Evolutionary conservation across 2,329 filamentous ascomycete genomes (phyloP).

Genomic region (Fusarium sp.): DNA sequence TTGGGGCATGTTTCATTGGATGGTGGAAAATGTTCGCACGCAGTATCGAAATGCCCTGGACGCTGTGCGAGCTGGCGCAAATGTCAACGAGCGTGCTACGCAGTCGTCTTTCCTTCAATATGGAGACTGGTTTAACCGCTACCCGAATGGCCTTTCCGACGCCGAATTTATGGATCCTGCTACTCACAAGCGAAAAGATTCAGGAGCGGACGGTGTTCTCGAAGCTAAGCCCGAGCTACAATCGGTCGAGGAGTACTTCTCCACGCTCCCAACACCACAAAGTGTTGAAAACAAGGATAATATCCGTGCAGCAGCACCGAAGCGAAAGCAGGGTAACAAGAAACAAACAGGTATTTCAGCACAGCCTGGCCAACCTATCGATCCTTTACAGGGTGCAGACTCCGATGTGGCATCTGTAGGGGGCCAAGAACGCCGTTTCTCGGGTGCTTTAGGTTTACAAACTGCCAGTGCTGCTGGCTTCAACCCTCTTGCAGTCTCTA

Average conservation of each 20-base stretch:
- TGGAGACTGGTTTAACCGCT: constrained; percentile 96
- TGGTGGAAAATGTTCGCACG: constrained; percentile 91
- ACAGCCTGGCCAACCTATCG: constrained; percentile 37
- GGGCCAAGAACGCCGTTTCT: constrained; percentile 53
- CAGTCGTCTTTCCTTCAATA: constrained; percentile 86
- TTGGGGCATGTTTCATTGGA: constrained; percentile 99
- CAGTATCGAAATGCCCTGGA: constrained; percentile 89
- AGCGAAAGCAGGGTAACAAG: constrained; percentile 55
- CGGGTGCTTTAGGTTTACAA: constrained; percentile 55
- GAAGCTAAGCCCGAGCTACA: constrained; percentile 91
- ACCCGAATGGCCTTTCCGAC: constrained; percentile 89
- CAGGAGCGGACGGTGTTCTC: constrained; percentile 86
- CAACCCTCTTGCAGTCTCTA: constrained; percentile 56
- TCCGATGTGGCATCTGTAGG: constrained; percentile 23
- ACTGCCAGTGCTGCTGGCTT: constrained; percentile 54
- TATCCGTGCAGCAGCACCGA: constrained; percentile 41
- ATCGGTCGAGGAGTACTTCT: constrained; percentile 94
- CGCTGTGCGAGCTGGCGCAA: constrained; percentile 75
- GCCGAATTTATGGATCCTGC: constrained; percentile 84
- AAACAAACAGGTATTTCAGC: constrained; percentile 37
- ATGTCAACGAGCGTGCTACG: constrained; percentile 58
- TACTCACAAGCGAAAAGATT: constrained; percentile 75
- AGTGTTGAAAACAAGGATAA: constrained; percentile 55
- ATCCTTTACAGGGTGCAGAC: constrained; percentile 36
- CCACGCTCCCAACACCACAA: constrained; percentile 74